phyloP scores from a whole-genome alignment of 2,329 filamentous ascomycete genomes.

The Aspergillus sp. region DNA sequence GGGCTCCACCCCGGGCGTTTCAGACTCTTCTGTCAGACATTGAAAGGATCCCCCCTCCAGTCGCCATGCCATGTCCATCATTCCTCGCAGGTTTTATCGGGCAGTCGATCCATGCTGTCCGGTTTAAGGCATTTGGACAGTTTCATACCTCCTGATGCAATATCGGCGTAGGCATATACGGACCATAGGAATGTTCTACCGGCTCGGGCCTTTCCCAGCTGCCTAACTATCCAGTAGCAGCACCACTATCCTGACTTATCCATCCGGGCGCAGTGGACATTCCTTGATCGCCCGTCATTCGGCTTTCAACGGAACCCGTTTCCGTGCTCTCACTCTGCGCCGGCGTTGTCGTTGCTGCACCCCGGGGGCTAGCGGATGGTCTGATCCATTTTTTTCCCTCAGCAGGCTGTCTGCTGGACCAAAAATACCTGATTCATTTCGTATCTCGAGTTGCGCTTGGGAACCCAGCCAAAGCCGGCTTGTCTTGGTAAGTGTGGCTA shows the following conservation, averaged over 20 bases:
- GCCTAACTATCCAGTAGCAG: neutral
- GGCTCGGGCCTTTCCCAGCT: neutral
- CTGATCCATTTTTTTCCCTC: neutral
- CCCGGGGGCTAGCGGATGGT: conserved; percentile 1
- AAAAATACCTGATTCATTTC: neutral
- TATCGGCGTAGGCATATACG: neutral
- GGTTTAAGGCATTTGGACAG: neutral
- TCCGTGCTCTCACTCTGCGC: neutral
- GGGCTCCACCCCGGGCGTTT: conserved; percentile 22
- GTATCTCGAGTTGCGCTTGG: neutral
- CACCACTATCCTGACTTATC: neutral
- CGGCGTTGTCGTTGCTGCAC: conserved; percentile 2
- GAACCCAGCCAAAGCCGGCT: neutral
- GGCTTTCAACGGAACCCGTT: conserved; percentile 5
- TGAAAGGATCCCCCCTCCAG: neutral
- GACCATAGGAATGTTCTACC: neutral
- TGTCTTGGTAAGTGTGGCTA: conserved; percentile 2
- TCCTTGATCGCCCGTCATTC: neutral
- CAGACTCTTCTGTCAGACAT: conserved; percentile 15
- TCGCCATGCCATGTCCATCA: conserved; percentile 10
- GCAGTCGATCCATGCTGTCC: neutral
- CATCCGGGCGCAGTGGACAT: neutral
- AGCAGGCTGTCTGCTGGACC: neutral
- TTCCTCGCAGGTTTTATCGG: conserved; percentile 3
- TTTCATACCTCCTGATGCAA: neutral